Evolutionary conservation across 768 basidiomycete species (phyloP).

Genomic region (Psilocybe azurescens): DNA sequence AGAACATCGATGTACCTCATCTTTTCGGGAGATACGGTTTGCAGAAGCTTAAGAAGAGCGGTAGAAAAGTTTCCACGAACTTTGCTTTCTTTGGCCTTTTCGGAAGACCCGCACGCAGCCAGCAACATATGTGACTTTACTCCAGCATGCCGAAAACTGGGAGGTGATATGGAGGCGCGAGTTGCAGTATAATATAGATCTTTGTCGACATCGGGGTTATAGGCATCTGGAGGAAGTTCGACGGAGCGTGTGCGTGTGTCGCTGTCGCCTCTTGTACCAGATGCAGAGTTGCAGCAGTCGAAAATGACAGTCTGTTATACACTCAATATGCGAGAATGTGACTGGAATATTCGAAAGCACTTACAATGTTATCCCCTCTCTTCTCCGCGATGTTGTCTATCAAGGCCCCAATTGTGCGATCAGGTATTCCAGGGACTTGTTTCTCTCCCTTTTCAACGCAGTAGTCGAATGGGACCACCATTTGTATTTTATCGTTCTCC

Average conservation of each 20-base stretch:
- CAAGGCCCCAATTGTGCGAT: constrained; percentile 10
- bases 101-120: constrained; percentile 12
- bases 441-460: not conserved
- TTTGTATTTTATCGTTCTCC: constrained; percentile 8
- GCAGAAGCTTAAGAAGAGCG: constrained; percentile 12
- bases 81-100: constrained; percentile 3
- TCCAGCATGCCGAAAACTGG: constrained; percentile 2
- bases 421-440: constrained; percentile 15
- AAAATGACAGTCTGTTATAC: constrained; percentile 18
- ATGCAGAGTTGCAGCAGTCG: constrained; percentile 21
- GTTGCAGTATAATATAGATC: too few species aligned
- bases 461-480: constrained; percentile 20
- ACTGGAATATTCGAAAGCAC: not conserved
- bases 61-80: constrained; percentile 11
- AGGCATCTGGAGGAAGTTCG: not conserved
- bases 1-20: constrained; percentile 15
- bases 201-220: too few species aligned
- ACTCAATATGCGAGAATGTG: not conserved
- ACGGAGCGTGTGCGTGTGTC: constrained; percentile 8
- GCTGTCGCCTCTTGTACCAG: constrained; percentile 8
- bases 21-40: not conserved
- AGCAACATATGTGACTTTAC: constrained; percentile 16
- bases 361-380: constrained; percentile 22
- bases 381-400: constrained; percentile 12
- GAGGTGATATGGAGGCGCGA: not conserved